Conservation (phyloP, 2,329 filamentous ascomycete species). For the Microcyclospora pomicola region DNA sequence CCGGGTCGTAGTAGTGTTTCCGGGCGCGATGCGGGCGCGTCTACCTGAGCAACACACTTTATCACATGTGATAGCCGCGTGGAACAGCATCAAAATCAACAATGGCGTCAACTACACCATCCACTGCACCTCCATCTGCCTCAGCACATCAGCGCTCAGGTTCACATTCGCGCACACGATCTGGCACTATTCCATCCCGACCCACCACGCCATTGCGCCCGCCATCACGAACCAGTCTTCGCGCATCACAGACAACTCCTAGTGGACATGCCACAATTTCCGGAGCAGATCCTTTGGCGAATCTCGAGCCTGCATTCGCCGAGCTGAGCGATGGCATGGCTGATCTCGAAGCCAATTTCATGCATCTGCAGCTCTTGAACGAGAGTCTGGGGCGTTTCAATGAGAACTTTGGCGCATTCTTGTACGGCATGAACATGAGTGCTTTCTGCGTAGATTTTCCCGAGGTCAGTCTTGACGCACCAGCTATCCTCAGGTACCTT, state of each 20-base stretch:
- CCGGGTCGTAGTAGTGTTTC: too few relatives aligned
- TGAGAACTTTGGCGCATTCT: constrained; percentile 88
- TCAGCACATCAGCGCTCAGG: constrained; percentile 25
- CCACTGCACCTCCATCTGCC: background rate
- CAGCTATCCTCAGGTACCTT: background rate
- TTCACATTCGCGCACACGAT: constrained; percentile 33
- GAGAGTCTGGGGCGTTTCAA: constrained; percentile 86
- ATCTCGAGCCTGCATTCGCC: constrained; percentile 78
- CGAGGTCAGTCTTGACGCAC: constrained; percentile 47
- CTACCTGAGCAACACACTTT: too few relatives aligned
- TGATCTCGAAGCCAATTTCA: constrained; percentile 91
- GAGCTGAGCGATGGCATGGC: constrained; percentile 90
- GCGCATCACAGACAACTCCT: constrained; percentile 50
- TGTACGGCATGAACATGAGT: constrained; percentile 98
- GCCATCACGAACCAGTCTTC: constrained; percentile 76
- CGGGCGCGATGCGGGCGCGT: too few relatives aligned
- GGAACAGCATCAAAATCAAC: background rate
- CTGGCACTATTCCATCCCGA: constrained; percentile 43
- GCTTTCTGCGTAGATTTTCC: constrained; percentile 97
- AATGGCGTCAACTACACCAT: background rate
- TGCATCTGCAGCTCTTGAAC: constrained; percentile 94
- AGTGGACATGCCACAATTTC: constrained; percentile 11
- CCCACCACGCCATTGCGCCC: constrained; percentile 87
- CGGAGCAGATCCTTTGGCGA: constrained; percentile 54
- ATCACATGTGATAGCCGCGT: too few relatives aligned